Conservation (phyloP, 352 stramenopile genomes). For the Phytopythium boreale region DNA sequence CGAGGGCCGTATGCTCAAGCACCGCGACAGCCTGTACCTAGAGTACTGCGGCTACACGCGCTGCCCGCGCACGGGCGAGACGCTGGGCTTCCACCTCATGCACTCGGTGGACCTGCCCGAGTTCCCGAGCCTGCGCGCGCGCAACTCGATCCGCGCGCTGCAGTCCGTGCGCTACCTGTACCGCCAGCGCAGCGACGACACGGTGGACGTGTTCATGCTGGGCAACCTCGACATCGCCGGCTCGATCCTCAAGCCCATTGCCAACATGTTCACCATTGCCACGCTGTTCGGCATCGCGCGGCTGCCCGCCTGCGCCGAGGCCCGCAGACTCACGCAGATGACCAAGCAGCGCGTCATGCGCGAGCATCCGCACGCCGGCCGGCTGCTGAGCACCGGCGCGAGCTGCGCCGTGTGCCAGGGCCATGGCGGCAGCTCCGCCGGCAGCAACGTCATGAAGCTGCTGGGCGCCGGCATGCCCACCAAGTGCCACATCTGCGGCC, state of each 20-base stretch:
- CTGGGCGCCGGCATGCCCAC: slow-evolving; percentile 21
- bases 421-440: neutral
- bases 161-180: slow-evolving; percentile 57
- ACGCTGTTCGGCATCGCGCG: slow-evolving; percentile 42
- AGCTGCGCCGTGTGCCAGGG: slow-evolving; percentile 34
- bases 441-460: slow-evolving; percentile 29
- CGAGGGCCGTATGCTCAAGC: slow-evolving; percentile 38
- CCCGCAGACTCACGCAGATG: slow-evolving; percentile 55
- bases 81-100: slow-evolving; percentile 63
- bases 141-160: slow-evolving; percentile 51
- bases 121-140: slow-evolving; percentile 45
- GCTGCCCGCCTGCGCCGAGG: slow-evolving; percentile 47
- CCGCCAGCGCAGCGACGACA: slow-evolving; percentile 42
- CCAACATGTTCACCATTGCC: slow-evolving; percentile 37
- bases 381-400: neutral
- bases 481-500: slow-evolving; percentile 41
- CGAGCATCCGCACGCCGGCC: slow-evolving; percentile 20
- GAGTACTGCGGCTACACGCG: slow-evolving; percentile 49
- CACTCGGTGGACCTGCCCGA: slow-evolving; percentile 58
- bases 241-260: slow-evolving; percentile 35
- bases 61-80: slow-evolving; percentile 31
- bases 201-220: slow-evolving; percentile 65
- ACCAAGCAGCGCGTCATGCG: slow-evolving; percentile 17
- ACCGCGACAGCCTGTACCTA: slow-evolving; percentile 58
- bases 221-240: slow-evolving; percentile 47